These are phyloP conservation scores for Moelleriella libera DNA, from an alignment of 2,329 filamentous ascomycete genomes.

Conservation along the genomic window DNA sequence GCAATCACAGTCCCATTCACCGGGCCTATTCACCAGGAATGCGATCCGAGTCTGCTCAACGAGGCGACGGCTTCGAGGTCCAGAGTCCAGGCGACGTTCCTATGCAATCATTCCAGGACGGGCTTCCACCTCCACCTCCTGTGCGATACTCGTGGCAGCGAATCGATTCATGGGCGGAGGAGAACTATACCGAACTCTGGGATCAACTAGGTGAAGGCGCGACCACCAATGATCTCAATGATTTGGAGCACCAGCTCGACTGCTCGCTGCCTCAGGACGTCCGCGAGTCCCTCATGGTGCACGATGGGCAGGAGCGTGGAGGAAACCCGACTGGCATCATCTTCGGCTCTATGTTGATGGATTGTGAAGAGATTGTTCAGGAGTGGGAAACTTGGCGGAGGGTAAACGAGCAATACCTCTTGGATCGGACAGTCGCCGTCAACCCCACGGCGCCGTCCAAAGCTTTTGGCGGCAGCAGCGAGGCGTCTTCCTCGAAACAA, in stretches of 20 bases:
- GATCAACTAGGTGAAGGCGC: constrained; percentile 89
- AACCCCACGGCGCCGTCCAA: constrained; percentile 57
- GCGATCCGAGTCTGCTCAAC: constrained; percentile 60
- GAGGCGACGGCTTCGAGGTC: constrained; percentile 54
- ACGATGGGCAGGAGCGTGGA: constrained; percentile 95
- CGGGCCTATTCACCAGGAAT: constrained; percentile 83
- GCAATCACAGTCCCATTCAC: constrained; percentile 32
- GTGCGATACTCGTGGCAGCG: constrained; percentile 83
- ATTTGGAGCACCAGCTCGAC: constrained; percentile 90
- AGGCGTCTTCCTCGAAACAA: constrained; percentile 55
- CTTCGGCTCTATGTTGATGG: constrained; percentile 87
- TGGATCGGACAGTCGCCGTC: constrained; percentile 39
- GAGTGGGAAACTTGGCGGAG: constrained; percentile 95
- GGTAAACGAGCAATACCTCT: constrained; percentile 81
- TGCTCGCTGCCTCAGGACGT: constrained; percentile 88
- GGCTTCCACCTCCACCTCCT: constrained; percentile 77
- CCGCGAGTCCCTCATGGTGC: constrained; percentile 75
- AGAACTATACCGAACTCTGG: constrained; percentile 86
- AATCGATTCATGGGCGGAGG: constrained; percentile 88
- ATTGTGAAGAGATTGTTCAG: constrained; percentile 95
- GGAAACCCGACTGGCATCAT: constrained; percentile 84
- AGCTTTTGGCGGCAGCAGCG: constrained; percentile 50
- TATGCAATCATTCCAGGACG: constrained; percentile 92
- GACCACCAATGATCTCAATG: constrained; percentile 89
- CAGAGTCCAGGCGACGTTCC: constrained; percentile 72